These are phyloP conservation scores for Forsythia suspensa DNA, from an alignment of 257 asterid species.

Conservation along the genomic window DNA sequence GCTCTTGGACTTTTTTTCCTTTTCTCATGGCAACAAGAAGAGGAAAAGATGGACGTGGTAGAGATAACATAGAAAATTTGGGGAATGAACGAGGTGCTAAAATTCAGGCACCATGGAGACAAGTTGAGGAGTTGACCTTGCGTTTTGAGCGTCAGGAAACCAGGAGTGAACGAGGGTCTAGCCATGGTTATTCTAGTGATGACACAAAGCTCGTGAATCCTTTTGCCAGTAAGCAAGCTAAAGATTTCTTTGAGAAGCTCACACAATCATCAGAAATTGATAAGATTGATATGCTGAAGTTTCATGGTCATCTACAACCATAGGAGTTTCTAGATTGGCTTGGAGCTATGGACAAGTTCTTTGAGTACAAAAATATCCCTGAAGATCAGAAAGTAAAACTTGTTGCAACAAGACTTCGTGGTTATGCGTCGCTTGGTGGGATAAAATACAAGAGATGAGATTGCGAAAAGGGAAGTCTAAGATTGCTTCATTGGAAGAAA, in stretches of 20 bases:
- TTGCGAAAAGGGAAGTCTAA: neutral
- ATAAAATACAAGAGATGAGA: neutral
- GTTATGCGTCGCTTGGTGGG: slow-evolving; percentile 20
- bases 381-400: slow-evolving; percentile 11
- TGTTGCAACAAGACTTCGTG: slow-evolving; percentile 6
- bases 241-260: neutral
- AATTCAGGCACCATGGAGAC: slow-evolving; percentile 20
- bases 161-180: slow-evolving; percentile 16
- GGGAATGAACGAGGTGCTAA: slow-evolving; percentile 20
- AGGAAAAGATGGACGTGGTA: slow-evolving; percentile 13
- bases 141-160: slow-evolving; percentile 21
- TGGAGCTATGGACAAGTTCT: neutral
- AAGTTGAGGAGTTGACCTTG: slow-evolving; percentile 22
- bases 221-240: neutral
- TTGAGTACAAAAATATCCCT: neutral
- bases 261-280: neutral
- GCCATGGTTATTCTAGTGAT: neutral
- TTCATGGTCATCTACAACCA: slow-evolving; percentile 15
- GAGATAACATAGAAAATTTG: slow-evolving; percentile 1
- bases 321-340: slow-evolving; percentile 2
- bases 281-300: neutral
- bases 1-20: neutral
- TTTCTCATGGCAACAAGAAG: neutral
- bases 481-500: neutral
- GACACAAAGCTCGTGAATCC: neutral